Percentiles rank a stretch among this genome's conserved stretches.
Conservation (phyloP, 495 filamentous ascomycete genomes). For the Xylaria sp. region DNA sequence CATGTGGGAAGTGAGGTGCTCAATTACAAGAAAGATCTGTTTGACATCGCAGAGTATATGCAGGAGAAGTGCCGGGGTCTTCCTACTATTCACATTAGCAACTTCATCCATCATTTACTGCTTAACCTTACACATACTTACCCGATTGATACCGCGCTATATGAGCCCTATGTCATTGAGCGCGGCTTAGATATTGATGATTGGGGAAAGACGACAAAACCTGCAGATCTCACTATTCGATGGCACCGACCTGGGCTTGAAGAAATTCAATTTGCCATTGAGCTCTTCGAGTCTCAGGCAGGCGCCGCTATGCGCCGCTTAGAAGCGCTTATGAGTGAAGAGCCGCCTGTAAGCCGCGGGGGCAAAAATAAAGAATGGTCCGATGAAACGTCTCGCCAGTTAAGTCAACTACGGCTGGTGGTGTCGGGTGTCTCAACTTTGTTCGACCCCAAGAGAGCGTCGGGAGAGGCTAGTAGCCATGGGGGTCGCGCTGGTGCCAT, state of each 20-base stretch:
- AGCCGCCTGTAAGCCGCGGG: constrained; percentile 86
- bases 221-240: constrained; percentile 77
- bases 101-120: constrained; percentile 98
- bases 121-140: constrained; percentile 95
- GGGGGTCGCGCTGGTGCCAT: neutral
- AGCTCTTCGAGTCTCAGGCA: constrained; percentile 83
- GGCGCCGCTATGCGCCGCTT: constrained; percentile 63
- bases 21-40: constrained; percentile 83
- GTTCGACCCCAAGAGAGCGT: constrained; percentile 80
- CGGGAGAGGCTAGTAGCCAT: constrained; percentile 48
- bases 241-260: constrained; percentile 86
- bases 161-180: constrained; percentile 68
- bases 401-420: constrained; percentile 83
- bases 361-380: constrained; percentile 98
- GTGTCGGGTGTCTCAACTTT: constrained; percentile 87
- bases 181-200: constrained; percentile 65
- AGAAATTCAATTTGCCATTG: constrained; percentile 87
- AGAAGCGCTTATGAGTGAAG: constrained; percentile 75
- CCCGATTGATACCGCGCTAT: constrained; percentile 84
- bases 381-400: constrained; percentile 89
- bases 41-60: constrained; percentile 94
- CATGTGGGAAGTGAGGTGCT: constrained; percentile 91
- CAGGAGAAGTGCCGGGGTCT: constrained; percentile 92
- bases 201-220: constrained; percentile 78
- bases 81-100: constrained; percentile 93